Base-by-base conservation (phyloP, 495 filamentous ascomycete species). In the Letharia lupina region DNA sequence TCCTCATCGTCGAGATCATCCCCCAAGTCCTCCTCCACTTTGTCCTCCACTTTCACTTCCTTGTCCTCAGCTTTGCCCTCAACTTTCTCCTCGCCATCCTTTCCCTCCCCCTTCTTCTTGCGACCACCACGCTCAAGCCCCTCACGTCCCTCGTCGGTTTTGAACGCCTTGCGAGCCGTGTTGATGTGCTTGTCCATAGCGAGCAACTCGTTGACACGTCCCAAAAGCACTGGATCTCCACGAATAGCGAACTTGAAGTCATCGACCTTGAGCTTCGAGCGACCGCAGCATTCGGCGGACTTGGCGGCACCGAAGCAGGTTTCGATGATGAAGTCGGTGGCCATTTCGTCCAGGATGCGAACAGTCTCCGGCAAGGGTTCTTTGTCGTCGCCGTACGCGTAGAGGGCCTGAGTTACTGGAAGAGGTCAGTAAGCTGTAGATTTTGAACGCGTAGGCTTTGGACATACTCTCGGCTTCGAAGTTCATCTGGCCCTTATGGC, bases 211-310 rank as follows among this genome's bases (percentile, higher is more conserved):
- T 91, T 85, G 64, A 97, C 90, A 77, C 94, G 87, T 33, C 94
- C 94, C 58, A 97, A 83, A 74, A 94, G 92, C 70, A 83, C 79
- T 33, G 89, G 86, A 71, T 97, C 94, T 44, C 87, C 84, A 42
- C 95, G 85, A 62, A 97, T 84, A 41, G 90, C 90, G 72, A 94
- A 98, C 72, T 93, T 90, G 80, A 98, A 96, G 75, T 98, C 94
- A 69, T 98, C 94, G 65, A 96, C 89, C 73, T 98, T 98, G 78
- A 97, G 90, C 77, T 98, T 98, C 71, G 93, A 89, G 10, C 94
- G 86, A 5, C 91, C 86, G 4, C 88, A 84, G 75, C 94, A 86
- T 71, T 87, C 85, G 1, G 94, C 94, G 69, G 86, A 86, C 33
- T 88, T 84, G 37, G 89, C 87, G 8, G 94, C 93, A 62, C 89